These are phyloP conservation scores for Debaryomyces tyrocola DNA, from an alignment of 805 yeast species.

Conservation along the genomic window DNA sequence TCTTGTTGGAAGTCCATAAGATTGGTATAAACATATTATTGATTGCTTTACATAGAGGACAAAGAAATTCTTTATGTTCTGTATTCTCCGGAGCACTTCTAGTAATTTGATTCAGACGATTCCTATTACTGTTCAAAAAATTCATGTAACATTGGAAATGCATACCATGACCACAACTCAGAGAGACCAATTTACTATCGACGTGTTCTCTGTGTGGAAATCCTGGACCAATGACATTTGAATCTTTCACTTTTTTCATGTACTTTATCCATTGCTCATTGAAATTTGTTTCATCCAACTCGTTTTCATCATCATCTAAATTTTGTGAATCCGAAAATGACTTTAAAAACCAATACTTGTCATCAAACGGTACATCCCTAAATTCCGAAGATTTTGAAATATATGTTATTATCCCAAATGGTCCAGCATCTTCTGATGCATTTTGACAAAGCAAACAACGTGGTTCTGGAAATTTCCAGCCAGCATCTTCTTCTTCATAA, in stretches of 20 bases:
- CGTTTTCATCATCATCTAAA: slow-evolving; percentile 37
- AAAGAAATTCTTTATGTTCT: slow-evolving; percentile 70
- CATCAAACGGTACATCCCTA: slow-evolving; percentile 62
- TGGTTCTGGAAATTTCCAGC: slow-evolving; percentile 71
- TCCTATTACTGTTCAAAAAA: slow-evolving; percentile 55
- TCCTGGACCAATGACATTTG: slow-evolving; percentile 67
- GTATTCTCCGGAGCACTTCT: slow-evolving; percentile 77
- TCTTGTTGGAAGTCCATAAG: slow-evolving; percentile 53
- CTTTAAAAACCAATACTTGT: slow-evolving; percentile 63
- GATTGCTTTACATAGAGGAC: slow-evolving; percentile 89
- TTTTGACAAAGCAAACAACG: slow-evolving; percentile 83
- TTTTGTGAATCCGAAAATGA: slow-evolving; percentile 53
- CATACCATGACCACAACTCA: slow-evolving; percentile 94
- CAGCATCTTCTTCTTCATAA: slow-evolving; percentile 24
- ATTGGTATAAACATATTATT: slow-evolving; percentile 83
- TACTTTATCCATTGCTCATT: slow-evolving; percentile 38
- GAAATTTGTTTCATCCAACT: slow-evolving; percentile 11
- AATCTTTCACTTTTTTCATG: slow-evolving; percentile 35
- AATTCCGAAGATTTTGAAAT: slow-evolving; percentile 59
- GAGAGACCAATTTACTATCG: slow-evolving; percentile 50
- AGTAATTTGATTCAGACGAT: slow-evolving; percentile 69
- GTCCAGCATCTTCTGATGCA: slow-evolving; percentile 61
- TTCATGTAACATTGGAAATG: slow-evolving; percentile 76
- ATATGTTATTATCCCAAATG: slow-evolving; percentile 74
- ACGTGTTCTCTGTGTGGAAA: slow-evolving; percentile 46